These are phyloP conservation scores for Dendrothele bispora DNA, from an alignment of 768 basidiomycete genomes.

Conservation along the genomic window DNA sequence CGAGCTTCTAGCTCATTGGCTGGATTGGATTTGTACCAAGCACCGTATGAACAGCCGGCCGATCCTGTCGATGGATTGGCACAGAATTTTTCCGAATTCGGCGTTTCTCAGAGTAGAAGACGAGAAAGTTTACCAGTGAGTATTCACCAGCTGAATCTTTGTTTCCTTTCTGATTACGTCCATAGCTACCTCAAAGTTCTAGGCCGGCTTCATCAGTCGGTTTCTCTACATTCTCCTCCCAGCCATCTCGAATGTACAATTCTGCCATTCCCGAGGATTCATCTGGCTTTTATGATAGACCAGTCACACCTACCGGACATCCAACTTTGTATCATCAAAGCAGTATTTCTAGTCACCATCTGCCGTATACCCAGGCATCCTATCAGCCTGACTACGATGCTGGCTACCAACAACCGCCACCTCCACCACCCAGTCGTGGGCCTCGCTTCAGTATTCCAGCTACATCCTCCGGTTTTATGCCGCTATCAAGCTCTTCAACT, in stretches of 20 bases:
- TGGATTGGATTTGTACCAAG: conserved; percentile 67
- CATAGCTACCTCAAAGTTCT: conserved; percentile 37
- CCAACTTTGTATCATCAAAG: conserved; percentile 27
- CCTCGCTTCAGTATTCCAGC: conserved; percentile 69
- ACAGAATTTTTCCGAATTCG: conserved; percentile 67
- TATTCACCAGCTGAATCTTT: conserved; percentile 12
- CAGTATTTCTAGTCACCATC: conserved; percentile 28
- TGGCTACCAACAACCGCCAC: conserved; percentile 30
- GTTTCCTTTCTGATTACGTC: conserved; percentile 2
- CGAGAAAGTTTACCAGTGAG: conserved; percentile 64
- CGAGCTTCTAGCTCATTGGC: conserved; percentile 62
- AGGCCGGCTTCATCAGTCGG: conserved; percentile 36
- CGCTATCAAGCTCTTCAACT: conserved; percentile 43
- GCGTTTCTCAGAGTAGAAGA: conserved; percentile 47
- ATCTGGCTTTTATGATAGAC: conserved; percentile 28
- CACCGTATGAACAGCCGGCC: conserved; percentile 65
- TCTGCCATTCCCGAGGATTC: conserved; percentile 37
- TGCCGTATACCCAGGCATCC: conserved; percentile 41
- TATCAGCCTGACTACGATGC: conserved; percentile 40
- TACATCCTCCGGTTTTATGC: conserved; percentile 68
- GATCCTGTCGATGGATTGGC: conserved; percentile 51
- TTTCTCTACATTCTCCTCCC: conserved; percentile 31
- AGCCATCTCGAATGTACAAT: too few species aligned
- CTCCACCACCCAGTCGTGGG: conserved; percentile 40
- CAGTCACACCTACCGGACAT: conserved; percentile 35